These are phyloP conservation scores for Saturnispora gosingensis DNA, from an alignment of 805 yeast species.

Conservation along the genomic window DNA sequence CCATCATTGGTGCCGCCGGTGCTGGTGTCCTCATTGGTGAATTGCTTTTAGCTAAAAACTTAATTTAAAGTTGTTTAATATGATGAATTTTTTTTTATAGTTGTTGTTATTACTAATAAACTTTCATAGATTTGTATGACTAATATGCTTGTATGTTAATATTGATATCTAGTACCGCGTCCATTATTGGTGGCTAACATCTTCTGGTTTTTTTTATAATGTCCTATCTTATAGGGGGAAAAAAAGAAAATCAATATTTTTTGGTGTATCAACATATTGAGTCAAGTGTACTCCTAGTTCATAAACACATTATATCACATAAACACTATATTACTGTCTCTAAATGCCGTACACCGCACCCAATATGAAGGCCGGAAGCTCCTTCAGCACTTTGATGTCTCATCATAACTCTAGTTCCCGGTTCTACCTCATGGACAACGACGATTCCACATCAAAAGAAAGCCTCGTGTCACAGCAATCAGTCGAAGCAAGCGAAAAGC, in stretches of 20 bases:
- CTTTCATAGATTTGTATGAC: background rate
- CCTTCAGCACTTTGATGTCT: conserved; percentile 2
- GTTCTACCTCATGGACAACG: conserved; percentile 11
- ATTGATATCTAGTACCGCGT: background rate
- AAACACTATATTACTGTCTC: background rate
- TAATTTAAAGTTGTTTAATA: conserved; percentile 37
- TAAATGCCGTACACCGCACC: conserved; percentile 7
- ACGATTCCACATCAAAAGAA: conserved; percentile 10
- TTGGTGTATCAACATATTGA: background rate
- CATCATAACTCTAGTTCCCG: conserved; percentile 4
- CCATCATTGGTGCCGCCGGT: conserved; percentile 98
- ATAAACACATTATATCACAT: background rate
- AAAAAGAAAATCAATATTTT: background rate
- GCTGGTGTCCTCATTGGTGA: conserved; percentile 96
- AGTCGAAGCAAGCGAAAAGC: background rate
- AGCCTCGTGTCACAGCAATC: conserved; percentile 6
- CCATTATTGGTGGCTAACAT: no score
- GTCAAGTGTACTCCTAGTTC: background rate
- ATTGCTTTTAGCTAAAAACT: conserved; percentile 64
- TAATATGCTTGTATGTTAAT: background rate
- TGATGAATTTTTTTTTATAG: background rate
- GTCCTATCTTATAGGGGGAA: background rate
- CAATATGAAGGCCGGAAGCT: conserved; percentile 3
- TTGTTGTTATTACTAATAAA: background rate
- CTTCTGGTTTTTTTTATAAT: background rate